Base-by-base conservation (phyloP, 805 yeast genomes). In the Nematodospora valgi region DNA sequence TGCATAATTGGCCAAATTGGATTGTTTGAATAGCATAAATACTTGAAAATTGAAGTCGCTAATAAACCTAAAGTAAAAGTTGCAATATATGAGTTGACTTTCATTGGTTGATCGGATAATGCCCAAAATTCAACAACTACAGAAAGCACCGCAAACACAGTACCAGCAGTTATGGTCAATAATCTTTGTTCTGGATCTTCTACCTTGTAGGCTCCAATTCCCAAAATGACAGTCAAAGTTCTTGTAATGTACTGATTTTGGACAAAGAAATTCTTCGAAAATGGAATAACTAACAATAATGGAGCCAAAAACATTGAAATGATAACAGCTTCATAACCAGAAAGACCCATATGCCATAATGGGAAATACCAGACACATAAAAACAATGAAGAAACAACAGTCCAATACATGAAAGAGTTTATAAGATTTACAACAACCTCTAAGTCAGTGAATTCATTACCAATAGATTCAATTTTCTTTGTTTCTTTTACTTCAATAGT, bases 1-100 rank as follows among this genome's bases (percentile, higher is more conserved):
- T 88, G 81, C 89, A 93, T 81, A 33, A 89, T 83, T 19, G 98
- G 95, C 98, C 98, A 93, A 31, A 88, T 68, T 24, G 98, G 98
- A 55, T 93, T 93, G 54, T 89, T 89, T 2, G 98, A 78, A 61
- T 76, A 83, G 48, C 72, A 76, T 7, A 82, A 76, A 62, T 74
- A 83, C 53, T 93, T 93, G 13, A 86, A 68, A 20, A 86, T 74
- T 1, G 88, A 76, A 1, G 96, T 78, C 4, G 78, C 56, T 27
- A 85, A 66, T 40, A 93, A 68, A 12, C 98, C 98, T 18, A 84
- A 41, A 1, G 78, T 55, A 45, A 82, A 79, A 3, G 89, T 68
- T 3, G 78, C 53, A 4, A 78, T 64, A 45, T 74, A 76, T 27
- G 72, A 70, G 34, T 63, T 56, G 44, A 56, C 49, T 50, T 56